These are phyloP conservation scores for Ganoderma boninense DNA, from an alignment of 1,284 basidiomycete genomes.

Conservation along the genomic window DNA sequence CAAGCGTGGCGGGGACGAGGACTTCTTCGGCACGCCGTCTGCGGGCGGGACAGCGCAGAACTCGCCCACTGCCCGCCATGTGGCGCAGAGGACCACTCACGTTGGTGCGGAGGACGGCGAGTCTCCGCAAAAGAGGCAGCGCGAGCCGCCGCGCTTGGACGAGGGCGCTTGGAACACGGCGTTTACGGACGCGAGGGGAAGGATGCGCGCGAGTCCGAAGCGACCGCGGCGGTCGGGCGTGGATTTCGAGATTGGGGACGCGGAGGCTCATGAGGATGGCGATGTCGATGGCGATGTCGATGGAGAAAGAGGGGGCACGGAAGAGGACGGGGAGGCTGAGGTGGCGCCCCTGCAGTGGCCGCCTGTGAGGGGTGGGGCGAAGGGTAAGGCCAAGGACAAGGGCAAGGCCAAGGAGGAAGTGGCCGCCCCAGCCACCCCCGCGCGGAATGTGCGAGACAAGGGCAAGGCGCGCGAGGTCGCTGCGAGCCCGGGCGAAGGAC, in stretches of 20 bases:
- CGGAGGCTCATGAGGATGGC: slow-evolving; percentile 7
- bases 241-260: slow-evolving; percentile 25
- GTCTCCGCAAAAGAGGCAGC: slow-evolving; percentile 10
- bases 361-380: slow-evolving; percentile 15
- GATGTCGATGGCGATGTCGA: not conserved
- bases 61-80: slow-evolving; percentile 23
- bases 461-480: not conserved
- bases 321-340: slow-evolving; percentile 11
- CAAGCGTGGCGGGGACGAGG: slow-evolving; percentile 8
- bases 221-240: slow-evolving; percentile 24
- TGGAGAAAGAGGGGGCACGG: not conserved
- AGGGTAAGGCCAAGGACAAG: slow-evolving; percentile 1
- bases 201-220: slow-evolving; percentile 19
- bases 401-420: slow-evolving; percentile 4
- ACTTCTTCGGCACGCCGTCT: slow-evolving; percentile 30
- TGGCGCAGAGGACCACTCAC: slow-evolving; percentile 12
- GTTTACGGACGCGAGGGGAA: slow-evolving; percentile 31
- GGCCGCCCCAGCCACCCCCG: slow-evolving; percentile 10
- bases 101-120: not conserved
- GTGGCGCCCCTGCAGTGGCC: slow-evolving; percentile 20
- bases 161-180: slow-evolving; percentile 39
- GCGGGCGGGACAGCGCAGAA: not conserved
- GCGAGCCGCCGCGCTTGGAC: slow-evolving; percentile 34
- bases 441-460: slow-evolving; percentile 15
- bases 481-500: not conserved